Percentiles rank a stretch among this genome's conserved stretches.
phyloP scores from a whole-genome alignment of 2,329 filamentous ascomycete species.

The Fusarium subtropicale region DNA sequence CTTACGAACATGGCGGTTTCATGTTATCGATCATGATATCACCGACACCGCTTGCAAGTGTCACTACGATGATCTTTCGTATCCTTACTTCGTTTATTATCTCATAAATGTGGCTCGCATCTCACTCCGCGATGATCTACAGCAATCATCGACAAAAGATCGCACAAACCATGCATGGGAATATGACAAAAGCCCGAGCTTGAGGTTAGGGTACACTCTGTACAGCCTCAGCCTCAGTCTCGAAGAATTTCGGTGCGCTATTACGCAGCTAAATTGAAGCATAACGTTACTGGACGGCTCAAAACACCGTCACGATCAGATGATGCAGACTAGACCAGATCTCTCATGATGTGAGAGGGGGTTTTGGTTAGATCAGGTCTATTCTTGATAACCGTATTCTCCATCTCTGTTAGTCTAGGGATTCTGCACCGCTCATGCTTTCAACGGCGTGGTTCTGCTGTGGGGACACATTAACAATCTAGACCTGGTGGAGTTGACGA shows the following conservation, averaged over 20 bases:
- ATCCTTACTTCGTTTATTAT: slow-evolving; percentile 17
- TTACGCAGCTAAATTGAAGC: slow-evolving; percentile 20
- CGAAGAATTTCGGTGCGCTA: background rate
- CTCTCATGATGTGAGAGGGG: slow-evolving; percentile 15
- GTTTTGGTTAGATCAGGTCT: slow-evolving; percentile 15
- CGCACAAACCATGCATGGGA: background rate
- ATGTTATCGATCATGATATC: slow-evolving; percentile 36
- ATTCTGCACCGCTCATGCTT: slow-evolving; percentile 1
- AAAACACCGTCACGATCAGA: slow-evolving; percentile 13
- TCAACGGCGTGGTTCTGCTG: slow-evolving; percentile 23
- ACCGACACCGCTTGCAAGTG: slow-evolving; percentile 13
- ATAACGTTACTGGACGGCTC: slow-evolving; percentile 14
- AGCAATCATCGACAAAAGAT: slow-evolving; percentile 4
- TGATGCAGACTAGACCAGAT: slow-evolving; percentile 5
- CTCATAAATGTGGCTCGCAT: slow-evolving; percentile 39
- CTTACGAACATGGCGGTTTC: slow-evolving; percentile 36
- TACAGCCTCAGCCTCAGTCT: background rate
- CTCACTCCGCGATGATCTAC: slow-evolving; percentile 1
- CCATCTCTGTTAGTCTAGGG: slow-evolving; percentile 8
- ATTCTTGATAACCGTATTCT: slow-evolving; percentile 17
- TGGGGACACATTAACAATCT: slow-evolving; percentile 7
- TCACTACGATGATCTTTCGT: slow-evolving; percentile 23
- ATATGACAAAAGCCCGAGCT: background rate
- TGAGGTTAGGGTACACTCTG: background rate
- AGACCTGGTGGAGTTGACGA: slow-evolving; percentile 12